These are phyloP conservation scores for Drechmeria coniospora DNA, from an alignment of 2,329 filamentous ascomycete species.

Conservation along the genomic window DNA sequence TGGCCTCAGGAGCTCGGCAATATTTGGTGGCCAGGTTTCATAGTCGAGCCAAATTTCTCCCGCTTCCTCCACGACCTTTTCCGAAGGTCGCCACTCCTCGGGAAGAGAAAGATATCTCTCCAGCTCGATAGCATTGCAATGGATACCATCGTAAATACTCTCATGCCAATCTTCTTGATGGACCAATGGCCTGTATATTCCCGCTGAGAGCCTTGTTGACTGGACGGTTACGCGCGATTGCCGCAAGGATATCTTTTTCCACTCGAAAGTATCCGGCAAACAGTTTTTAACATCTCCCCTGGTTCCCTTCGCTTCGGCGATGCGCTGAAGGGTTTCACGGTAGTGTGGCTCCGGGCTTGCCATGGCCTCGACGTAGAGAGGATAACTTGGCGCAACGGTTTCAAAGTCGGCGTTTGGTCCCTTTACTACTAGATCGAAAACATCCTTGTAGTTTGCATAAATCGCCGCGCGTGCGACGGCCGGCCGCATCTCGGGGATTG, in stretches of 20 bases:
- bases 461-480: constrained; percentile 6
- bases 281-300: not conserved
- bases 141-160: not conserved
- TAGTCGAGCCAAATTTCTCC: not conserved
- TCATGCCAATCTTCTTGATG: not conserved
- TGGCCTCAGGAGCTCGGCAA: not conserved
- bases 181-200: too few relatives aligned
- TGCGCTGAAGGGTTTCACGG: not conserved
- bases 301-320: not conserved
- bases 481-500: constrained; percentile 3
- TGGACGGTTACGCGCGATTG: too few relatives aligned
- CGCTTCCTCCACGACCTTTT: not conserved
- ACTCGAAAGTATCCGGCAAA: not conserved
- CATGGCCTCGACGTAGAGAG: not conserved
- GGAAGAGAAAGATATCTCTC: not conserved
- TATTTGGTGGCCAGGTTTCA: not conserved
- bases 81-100: not conserved
- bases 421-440: constrained; percentile 1
- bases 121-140: not conserved
- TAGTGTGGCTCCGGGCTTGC: not conserved
- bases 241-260: not conserved
- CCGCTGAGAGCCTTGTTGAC: too few relatives aligned
- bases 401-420: constrained; percentile 1
- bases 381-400: not conserved
- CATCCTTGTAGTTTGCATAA: constrained; percentile 5